Evolutionary conservation across 768 basidiomycete species (phyloP).

Genomic region (Pholiota microspora): DNA sequence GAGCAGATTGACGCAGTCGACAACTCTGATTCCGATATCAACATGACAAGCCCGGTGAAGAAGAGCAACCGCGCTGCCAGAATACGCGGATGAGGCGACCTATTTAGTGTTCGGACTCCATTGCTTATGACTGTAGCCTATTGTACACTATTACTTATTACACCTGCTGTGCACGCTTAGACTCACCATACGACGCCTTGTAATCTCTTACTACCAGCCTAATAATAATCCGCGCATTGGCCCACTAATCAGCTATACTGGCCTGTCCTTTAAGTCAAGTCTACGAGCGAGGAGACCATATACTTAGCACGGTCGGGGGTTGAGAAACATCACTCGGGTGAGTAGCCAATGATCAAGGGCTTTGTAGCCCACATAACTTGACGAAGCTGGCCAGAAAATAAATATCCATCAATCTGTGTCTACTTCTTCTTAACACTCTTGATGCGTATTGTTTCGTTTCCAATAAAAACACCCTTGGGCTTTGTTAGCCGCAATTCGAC

Average conservation of each 20-base stretch:
- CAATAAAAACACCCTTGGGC: slow-evolving; percentile 85
- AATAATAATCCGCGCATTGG: background rate
- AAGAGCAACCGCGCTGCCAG: slow-evolving; percentile 3
- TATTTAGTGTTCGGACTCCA: background rate
- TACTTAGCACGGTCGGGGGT: too few relatives aligned
- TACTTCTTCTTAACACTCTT: slow-evolving; percentile 97
- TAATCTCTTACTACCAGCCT: background rate
- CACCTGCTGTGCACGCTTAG: background rate
- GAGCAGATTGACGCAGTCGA: slow-evolving; percentile 25
- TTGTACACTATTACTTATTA: background rate
- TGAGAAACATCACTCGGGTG: too few relatives aligned
- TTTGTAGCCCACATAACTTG: too few relatives aligned
- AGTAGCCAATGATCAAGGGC: too few relatives aligned
- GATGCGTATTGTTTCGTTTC: slow-evolving; percentile 87
- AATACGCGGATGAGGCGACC: slow-evolving; percentile 3
- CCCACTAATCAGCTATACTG: too few relatives aligned
- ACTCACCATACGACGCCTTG: background rate
- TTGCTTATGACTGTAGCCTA: background rate
- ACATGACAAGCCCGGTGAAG: slow-evolving; percentile 25
- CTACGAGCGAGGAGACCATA: too few relatives aligned
- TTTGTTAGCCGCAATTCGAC: background rate
- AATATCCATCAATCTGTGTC: slow-evolving; percentile 15
- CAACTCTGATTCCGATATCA: slow-evolving; percentile 41
- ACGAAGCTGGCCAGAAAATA: too few relatives aligned
- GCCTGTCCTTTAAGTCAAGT: too few relatives aligned